Evolutionary conservation across 805 yeast species (phyloP).

Genomic region (Cephaloascus albidus): DNA sequence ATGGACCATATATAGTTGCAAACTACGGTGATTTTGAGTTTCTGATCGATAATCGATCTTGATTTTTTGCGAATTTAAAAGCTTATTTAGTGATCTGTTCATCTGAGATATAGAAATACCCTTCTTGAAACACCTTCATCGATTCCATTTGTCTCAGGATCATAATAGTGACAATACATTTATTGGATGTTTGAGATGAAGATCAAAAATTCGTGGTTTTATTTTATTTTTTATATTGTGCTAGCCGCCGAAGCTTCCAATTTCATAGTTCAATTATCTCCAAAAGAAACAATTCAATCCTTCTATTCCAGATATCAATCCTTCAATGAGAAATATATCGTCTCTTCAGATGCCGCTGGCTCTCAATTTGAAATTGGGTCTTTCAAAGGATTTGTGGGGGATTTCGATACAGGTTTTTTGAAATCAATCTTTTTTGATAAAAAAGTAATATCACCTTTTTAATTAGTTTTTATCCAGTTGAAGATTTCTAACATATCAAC

Average conservation of each 20-base stretch:
- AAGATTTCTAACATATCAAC: neutral
- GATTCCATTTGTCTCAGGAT: too few species aligned
- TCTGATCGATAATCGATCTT: too few species aligned
- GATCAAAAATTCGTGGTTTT: neutral
- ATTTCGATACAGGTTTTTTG: slow-evolving; percentile 17
- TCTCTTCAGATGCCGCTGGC: neutral
- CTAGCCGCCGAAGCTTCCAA: neutral
- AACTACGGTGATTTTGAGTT: too few species aligned
- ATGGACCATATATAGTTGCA: too few species aligned
- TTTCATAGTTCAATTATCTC: neutral
- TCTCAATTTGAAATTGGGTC: slow-evolving; percentile 14
- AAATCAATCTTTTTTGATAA: slow-evolving; percentile 22
- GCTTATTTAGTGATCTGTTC: too few species aligned
- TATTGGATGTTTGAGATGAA: too few species aligned
- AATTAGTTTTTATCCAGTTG: neutral
- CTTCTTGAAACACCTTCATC: too few species aligned
- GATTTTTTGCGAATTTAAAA: too few species aligned
- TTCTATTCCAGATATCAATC: slow-evolving; percentile 1
- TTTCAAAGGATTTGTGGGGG: slow-evolving; percentile 25
- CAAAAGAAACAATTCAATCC: neutral
- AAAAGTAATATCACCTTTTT: slow-evolving; percentile 3
- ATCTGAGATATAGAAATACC: too few species aligned
- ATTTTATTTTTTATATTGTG: neutral
- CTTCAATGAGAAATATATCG: neutral
- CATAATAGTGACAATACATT: too few species aligned